Base-by-base conservation (phyloP, 352 stramenopile genomes). In the Phytopythium oedochilum region DNA sequence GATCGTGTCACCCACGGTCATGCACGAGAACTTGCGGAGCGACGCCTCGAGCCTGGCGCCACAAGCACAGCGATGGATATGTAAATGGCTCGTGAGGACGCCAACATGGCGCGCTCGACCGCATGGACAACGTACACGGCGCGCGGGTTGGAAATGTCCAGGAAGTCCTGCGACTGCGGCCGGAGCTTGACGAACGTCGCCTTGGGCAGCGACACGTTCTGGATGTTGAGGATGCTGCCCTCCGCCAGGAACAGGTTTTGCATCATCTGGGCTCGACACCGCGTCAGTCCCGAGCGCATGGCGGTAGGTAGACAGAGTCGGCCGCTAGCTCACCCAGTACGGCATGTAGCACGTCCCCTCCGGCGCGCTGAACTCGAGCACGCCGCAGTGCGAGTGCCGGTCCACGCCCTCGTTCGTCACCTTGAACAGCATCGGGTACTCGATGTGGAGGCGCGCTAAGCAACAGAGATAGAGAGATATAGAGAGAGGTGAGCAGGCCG, bases 381-480 rank as follows among this genome's bases (percentile, higher is more conserved):
- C 97, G 57, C 97, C 97, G 50, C 92, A 98, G 68, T 99, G 97
- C 36, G 96, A 98, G 18, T 83, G 89, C 59, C 89, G 94, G 26
- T 94, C 88, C 49, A 75, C 76, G 12, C 66, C 78, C 64, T 93
- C 76, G 45, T 94, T 97, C 7, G 84, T 88, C 39, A 99, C 80
- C 62, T 98, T 94, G 69, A 99, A 99, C 14, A 99, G 84, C 96
- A 99, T 99, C 54, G 97, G 97, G 70, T 99, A 99, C 69, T 99
- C 96, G 26, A 99, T 97, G 66, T 98, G 89, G 44, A 98, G 73
- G 26, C 80, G 80, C 31, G 80, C 82, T 92, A n/a, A n/a, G n/a
- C n/a, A n/a, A n/a, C n/a, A n/a, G n/a, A n/a, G n/a, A n/a, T n/a
- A n/a, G n/a, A n/a, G n/a, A n/a, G n/a, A n/a, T n/a, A n/a, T n/a